These are phyloP conservation scores for Choanephora cucurbitarum DNA, from an alignment of 371 early-diverging fungal species.

Conservation along the genomic window DNA sequence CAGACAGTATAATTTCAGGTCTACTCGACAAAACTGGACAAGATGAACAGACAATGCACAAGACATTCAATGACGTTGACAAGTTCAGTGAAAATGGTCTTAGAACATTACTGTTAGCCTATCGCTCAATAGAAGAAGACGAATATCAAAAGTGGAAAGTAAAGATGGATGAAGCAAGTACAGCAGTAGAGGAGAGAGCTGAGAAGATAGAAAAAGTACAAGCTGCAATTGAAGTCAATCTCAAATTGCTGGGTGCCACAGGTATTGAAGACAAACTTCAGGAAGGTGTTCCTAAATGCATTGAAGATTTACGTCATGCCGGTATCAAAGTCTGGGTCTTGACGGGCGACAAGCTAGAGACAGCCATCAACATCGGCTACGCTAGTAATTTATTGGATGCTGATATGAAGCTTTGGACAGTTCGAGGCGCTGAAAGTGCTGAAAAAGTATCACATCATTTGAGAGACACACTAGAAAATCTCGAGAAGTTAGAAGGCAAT, in stretches of 20 bases:
- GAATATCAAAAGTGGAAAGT: slow-evolving; percentile 72
- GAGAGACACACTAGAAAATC: slow-evolving; percentile 31
- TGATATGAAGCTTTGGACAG: slow-evolving; percentile 73
- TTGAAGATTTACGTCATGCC: slow-evolving; percentile 81
- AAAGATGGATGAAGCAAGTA: slow-evolving; percentile 71
- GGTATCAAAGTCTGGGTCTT: slow-evolving; percentile 99
- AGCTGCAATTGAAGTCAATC: slow-evolving; percentile 77
- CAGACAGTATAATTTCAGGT: slow-evolving; percentile 91
- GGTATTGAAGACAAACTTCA: slow-evolving; percentile 99
- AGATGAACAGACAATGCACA: slow-evolving; percentile 40
- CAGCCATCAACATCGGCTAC: slow-evolving; percentile 98
- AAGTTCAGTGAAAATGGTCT: slow-evolving; percentile 81
- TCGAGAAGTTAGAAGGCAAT: slow-evolving; percentile 9
- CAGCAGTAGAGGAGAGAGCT: slow-evolving; percentile 75
- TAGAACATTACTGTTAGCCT: slow-evolving; percentile 89
- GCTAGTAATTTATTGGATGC: slow-evolving; percentile 79
- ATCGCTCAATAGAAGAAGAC: slow-evolving; percentile 63
- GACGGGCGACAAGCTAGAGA: slow-evolving; percentile 99
- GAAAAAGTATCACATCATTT: slow-evolving; percentile 49
- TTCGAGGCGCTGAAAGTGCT: slow-evolving; percentile 53
- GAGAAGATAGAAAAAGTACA: slow-evolving; percentile 70
- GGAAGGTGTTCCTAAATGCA: slow-evolving; percentile 93
- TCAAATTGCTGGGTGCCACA: slow-evolving; percentile 90
- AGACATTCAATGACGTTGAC: slow-evolving; percentile 70
- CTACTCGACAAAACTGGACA: slow-evolving; percentile 55